Evolutionary conservation across 1,284 basidiomycete genomes (phyloP).

Genomic region (Rhodotorula sp.): DNA sequence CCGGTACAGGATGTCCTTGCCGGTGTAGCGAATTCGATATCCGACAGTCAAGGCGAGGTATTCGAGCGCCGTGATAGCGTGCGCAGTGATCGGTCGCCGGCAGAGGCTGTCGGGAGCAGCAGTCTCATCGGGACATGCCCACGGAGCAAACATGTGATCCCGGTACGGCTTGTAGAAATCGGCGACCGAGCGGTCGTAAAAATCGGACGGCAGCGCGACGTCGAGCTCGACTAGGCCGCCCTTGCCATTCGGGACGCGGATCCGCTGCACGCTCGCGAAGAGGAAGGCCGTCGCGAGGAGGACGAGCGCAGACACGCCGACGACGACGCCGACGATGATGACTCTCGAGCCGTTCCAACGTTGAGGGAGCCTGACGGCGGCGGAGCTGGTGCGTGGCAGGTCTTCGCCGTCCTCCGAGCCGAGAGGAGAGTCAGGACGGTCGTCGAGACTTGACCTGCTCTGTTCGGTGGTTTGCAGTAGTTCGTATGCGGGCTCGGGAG

Average conservation of each 20-base stretch:
- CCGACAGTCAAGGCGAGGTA: slow-evolving; percentile 1
- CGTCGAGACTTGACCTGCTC: no score
- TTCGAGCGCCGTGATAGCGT: neutral
- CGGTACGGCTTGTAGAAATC: slow-evolving; percentile 2
- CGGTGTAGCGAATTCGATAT: slow-evolving; percentile 4
- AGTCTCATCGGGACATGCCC: neutral
- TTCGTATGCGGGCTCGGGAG: no score
- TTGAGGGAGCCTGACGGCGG: no score
- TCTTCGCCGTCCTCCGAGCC: no score
- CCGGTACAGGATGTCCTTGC: neutral
- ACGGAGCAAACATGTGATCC: neutral
- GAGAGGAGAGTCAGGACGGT: no score
- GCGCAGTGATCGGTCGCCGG: neutral
- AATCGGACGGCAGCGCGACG: neutral
- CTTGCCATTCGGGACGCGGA: neutral
- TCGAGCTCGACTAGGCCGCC: neutral
- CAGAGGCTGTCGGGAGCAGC: neutral
- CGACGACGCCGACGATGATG: neutral
- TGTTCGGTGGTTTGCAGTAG: no score
- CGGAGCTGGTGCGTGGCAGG: no score
- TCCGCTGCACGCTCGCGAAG: no score
- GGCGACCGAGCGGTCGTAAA: neutral
- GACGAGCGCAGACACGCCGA: neutral
- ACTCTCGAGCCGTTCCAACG: no score
- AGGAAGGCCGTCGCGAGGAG: neutral